phyloP scores from a whole-genome alignment of 306 rosid genomes.

The Rosa multiflora region DNA sequence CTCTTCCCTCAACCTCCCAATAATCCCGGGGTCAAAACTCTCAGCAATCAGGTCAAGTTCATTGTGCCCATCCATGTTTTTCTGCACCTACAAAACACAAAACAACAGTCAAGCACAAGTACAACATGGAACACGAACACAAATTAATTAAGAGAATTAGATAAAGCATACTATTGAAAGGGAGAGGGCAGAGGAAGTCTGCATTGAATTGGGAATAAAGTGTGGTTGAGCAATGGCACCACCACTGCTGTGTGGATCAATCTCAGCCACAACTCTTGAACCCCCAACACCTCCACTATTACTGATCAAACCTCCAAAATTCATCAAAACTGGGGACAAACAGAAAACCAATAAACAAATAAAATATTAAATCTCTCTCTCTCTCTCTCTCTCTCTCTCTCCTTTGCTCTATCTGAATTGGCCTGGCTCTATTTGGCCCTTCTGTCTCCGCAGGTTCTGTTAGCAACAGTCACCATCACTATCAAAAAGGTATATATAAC shows the following conservation, averaged over 20 bases:
- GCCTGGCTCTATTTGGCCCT: conserved; percentile 15
- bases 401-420: conserved; percentile 4
- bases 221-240: conserved; percentile 37
- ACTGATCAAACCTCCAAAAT: conserved; percentile 43
- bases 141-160: not conserved
- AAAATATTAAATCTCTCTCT: conserved; percentile 9
- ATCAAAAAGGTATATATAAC: conserved; percentile 23
- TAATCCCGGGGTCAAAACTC: conserved; percentile 46
- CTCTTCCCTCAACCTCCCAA: conserved; percentile 65
- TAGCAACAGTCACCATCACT: conserved; percentile 31
- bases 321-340: conserved; percentile 13
- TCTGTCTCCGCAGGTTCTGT: not conserved
- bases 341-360: not conserved
- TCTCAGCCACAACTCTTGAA: conserved; percentile 33
- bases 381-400: conserved; percentile 16
- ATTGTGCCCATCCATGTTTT: conserved; percentile 65
- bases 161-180: conserved; percentile 45
- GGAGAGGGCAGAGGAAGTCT: conserved; percentile 34
- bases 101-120: conserved; percentile 8
- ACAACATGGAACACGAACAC: not conserved
- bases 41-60: conserved; percentile 59
- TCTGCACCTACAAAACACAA: conserved; percentile 35
- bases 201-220: conserved; percentile 36
- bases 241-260: conserved; percentile 31
- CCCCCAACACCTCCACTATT: conserved; percentile 26